Evolutionary conservation across 2,329 filamentous ascomycete species (phyloP).

Genomic region (Gaeumannomyces sp.): DNA sequence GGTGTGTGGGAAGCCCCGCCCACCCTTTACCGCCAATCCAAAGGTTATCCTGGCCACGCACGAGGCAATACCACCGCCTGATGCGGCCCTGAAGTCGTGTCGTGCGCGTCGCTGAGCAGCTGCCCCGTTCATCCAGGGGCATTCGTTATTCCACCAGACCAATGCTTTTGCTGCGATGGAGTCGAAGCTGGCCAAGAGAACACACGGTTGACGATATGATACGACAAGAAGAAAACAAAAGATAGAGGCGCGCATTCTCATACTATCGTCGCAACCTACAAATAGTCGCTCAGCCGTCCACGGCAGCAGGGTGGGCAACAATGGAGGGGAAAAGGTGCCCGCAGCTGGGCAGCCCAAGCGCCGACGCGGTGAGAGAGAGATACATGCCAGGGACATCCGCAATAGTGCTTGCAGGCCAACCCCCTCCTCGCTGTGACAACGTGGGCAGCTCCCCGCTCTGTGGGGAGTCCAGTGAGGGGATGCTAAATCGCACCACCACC

Average conservation of each 20-base stretch:
- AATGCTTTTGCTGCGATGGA: no score
- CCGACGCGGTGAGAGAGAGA: neutral
- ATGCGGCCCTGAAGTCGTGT: neutral
- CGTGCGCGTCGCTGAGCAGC: neutral
- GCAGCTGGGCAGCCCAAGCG: neutral
- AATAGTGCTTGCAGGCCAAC: neutral
- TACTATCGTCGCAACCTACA: neutral
- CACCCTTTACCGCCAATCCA: conserved; percentile 1
- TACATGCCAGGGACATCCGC: neutral
- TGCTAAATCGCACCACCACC: neutral
- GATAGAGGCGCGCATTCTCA: neutral
- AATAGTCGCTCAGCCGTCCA: neutral
- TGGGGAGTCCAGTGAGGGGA: neutral
- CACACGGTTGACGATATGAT: no score
- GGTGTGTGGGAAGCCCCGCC: neutral
- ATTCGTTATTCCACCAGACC: no score
- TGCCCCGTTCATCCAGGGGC: neutral
- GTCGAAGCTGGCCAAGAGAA: no score
- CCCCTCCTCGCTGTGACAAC: neutral
- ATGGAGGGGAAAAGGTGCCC: neutral
- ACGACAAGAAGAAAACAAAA: neutral
- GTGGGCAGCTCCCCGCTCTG: neutral
- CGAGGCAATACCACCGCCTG: neutral
- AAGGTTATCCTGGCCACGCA: neutral
- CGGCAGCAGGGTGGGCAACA: neutral